Conservation (phyloP, 768 basidiomycete genomes). For the Tubosaeta sp. region DNA sequence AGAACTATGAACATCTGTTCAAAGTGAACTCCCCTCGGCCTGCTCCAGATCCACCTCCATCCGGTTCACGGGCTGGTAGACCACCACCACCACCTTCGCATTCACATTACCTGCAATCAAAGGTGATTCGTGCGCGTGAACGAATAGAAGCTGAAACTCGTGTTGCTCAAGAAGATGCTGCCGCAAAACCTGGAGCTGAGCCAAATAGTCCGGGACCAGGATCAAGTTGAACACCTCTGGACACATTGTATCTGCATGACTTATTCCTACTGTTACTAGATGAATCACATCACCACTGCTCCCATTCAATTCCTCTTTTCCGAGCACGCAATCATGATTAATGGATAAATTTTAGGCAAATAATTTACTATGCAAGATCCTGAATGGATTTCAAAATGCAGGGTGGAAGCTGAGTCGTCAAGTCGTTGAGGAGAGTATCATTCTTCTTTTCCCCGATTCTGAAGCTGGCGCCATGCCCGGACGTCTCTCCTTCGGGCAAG, state of each 20-base stretch:
- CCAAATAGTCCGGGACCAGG: constrained; percentile 16
- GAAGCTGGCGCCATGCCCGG: constrained; percentile 15
- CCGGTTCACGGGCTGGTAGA: constrained; percentile 37
- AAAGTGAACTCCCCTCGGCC: constrained; percentile 79
- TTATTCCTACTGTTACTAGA: constrained; percentile 20
- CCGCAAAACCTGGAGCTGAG: constrained; percentile 19
- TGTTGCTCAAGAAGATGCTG: constrained; percentile 23
- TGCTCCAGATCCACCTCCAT: constrained; percentile 42
- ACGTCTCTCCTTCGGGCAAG: constrained; percentile 28
- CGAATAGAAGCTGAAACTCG: constrained; percentile 86
- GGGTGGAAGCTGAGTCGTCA: neutral
- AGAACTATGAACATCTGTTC: constrained; percentile 95
- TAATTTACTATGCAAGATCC: neutral
- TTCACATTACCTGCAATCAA: constrained; percentile 94
- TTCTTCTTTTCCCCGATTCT: constrained; percentile 3
- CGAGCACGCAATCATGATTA: constrained; percentile 13
- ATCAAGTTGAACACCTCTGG: constrained; percentile 16
- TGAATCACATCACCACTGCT: constrained; percentile 17
- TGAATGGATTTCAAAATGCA: neutral
- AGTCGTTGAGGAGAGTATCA: neutral
- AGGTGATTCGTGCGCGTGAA: constrained; percentile 92
- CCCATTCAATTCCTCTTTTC: constrained; percentile 26
- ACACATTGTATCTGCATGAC: constrained; percentile 4
- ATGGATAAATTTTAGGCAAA: constrained; percentile 3
- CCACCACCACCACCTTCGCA: constrained; percentile 43